A percentile compares a stretch with the other conserved stretches of the same genome.
These are phyloP conservation scores for Pouteria glomerata DNA, from an alignment of 148 eudicot genomes.

Conservation along the genomic window DNA sequence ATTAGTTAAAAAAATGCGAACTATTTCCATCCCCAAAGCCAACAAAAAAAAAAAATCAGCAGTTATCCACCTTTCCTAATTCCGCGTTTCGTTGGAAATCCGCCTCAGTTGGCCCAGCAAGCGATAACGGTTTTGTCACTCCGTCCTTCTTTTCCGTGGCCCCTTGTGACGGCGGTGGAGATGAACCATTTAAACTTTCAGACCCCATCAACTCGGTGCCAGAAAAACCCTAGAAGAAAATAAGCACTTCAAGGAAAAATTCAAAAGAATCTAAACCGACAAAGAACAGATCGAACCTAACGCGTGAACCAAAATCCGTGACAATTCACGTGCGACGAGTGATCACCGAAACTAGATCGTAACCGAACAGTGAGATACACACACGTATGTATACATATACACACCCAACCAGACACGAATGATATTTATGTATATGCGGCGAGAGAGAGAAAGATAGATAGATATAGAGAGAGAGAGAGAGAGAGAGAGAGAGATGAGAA, in stretches of 20 bases:
- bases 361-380: neutral
- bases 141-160: constrained; percentile 26
- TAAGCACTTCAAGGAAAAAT: constrained; percentile 13
- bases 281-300: neutral
- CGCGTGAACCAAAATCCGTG: neutral
- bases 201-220: constrained; percentile 30
- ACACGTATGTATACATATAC: neutral
- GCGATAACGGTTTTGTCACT: constrained; percentile 53
- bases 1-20: neutral
- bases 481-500: constrained; percentile 1
- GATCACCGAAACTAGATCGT: neutral
- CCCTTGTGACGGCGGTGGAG: constrained; percentile 14
- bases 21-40: neutral
- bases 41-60: neutral
- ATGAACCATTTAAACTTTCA: constrained; percentile 19
- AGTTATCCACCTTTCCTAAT: constrained; percentile 36
- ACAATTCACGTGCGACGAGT: neutral
- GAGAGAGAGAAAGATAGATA: constrained; percentile 9
- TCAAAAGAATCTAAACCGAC: constrained; percentile 10
- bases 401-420: neutral
- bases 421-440: neutral
- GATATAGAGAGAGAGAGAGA: constrained; percentile 11
- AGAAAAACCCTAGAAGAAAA: constrained; percentile 6
- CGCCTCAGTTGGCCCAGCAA: constrained; percentile 50
- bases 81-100: constrained; percentile 55